Evolutionary conservation across 75 land plant genomes (phyloP).

Genomic region (Cryptomeria japonica): DNA sequence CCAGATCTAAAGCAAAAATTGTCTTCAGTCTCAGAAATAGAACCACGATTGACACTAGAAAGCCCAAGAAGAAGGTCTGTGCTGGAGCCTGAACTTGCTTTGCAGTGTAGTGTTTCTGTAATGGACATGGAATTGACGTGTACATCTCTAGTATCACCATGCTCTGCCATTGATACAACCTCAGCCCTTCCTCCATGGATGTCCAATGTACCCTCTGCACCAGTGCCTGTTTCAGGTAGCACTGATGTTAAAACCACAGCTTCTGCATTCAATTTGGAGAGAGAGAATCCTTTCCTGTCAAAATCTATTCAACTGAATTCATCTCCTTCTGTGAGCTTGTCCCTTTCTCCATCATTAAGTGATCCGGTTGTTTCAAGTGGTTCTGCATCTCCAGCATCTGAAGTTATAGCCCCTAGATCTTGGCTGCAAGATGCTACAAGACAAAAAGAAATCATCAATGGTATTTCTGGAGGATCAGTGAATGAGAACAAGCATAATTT

Average conservation of each 20-base stretch:
- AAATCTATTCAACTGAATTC: conserved; percentile 7
- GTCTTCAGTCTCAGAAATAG: conserved; percentile 1
- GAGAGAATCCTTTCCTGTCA: not conserved
- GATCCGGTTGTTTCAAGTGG: conserved; percentile 15
- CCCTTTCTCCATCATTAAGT: conserved; percentile 27
- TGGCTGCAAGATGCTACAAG: conserved; percentile 20
- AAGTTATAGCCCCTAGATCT: conserved; percentile 12
- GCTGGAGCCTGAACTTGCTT: conserved; percentile 12
- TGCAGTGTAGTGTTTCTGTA: conserved; percentile 8
- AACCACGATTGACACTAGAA: conserved; percentile 10
- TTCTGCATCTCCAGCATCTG: conserved; percentile 12
- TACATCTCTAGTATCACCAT: conserved; percentile 5
- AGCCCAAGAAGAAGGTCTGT: not conserved
- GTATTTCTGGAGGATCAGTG: not conserved
- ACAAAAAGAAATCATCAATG: conserved; percentile 6
- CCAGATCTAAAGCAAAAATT: not conserved
- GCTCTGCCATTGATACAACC: conserved; percentile 5
- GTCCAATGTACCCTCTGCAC: conserved; percentile 25
- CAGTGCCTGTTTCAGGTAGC: conserved; percentile 11
- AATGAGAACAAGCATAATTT: conserved; percentile 9
- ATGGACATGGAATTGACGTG: conserved; percentile 11
- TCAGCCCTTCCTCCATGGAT: conserved; percentile 32
- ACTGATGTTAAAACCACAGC: not conserved
- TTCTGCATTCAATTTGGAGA: not conserved
- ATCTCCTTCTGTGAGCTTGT: conserved; percentile 38